Evolutionary conservation across 108 stramenopile species (phyloP), one percentile per base, ranked within the genome.

Genomic region (Schizochytrium sp.): DNA sequence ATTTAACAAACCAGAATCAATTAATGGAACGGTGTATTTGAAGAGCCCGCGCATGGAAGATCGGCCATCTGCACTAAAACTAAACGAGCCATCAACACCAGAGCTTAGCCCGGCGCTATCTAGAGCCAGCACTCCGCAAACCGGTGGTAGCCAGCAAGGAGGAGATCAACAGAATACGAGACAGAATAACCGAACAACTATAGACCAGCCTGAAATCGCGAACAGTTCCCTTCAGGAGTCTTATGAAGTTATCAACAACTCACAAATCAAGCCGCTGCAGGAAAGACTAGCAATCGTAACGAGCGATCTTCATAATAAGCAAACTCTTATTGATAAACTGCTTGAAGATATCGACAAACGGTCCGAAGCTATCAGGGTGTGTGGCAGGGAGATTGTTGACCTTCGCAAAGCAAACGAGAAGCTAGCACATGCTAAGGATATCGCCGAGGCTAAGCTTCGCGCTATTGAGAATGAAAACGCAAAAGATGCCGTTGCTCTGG

Each of bases 331-430:
- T 55, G 76, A 83, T 40, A 49, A 55, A 42, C 53, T 83, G 28
- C 76, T 83, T 5, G 76, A 83, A 7, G 76, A 83, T 38, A n/a
- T 83, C 15, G 76, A 83, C 5, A 10, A 55, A 38, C 76, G 76
- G 1, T 17, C 76, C 45, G 76, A 83, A 10, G 76, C 76, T 7
- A 83, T 83, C 10, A 47, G 76, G 38, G 47, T 55, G 10, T 83
- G 76, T 28, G 76, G 76, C 47, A 53, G 50, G 12, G 76, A 83
- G 53, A 83, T 83, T 28, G 76, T 83, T 8, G 76, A 83, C 17
- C 76, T 83, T 5, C 76, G 76, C 3, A 83, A 83, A 42, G 47
- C 49, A 10, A 83, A 55, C 7, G 50, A 83, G n/a, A 40, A 8
- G 47, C 45, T 83, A 7, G 76, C 47, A 10, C 76, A 40, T 28